Conservation (phyloP, 306 rosid species). For the Castanea crenata region DNA sequence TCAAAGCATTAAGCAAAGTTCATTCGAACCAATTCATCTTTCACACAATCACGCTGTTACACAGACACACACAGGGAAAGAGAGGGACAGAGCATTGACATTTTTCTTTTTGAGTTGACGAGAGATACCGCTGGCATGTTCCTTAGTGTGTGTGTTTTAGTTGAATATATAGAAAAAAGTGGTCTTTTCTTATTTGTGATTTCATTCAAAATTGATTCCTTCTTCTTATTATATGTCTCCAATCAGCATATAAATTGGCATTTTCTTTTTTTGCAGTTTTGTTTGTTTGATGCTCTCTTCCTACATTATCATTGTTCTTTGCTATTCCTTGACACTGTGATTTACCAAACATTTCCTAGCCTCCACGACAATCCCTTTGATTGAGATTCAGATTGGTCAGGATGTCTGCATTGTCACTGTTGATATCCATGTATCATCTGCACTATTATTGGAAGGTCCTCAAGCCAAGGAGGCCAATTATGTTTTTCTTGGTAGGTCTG, state of each 20-base stretch:
- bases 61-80: no score
- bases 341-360: neutral
- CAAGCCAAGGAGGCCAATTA: no score
- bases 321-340: slow-evolving; percentile 23
- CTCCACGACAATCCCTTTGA: neutral
- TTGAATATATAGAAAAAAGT: no score
- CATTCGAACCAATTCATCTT: neutral
- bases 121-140: neutral
- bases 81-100: neutral
- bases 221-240: slow-evolving; percentile 1
- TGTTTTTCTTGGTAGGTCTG: neutral
- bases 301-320: slow-evolving; percentile 14
- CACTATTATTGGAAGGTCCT: no score
- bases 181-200: neutral
- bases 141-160: slow-evolving; percentile 15
- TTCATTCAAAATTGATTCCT: slow-evolving; percentile 17
- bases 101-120: neutral
- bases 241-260: slow-evolving; percentile 26
- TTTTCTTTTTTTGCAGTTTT: slow-evolving; percentile 27
- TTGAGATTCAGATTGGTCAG: neutral
- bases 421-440: no score
- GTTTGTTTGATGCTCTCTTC: slow-evolving; percentile 33
- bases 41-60: neutral
- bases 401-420: no score
- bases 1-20: neutral